Evolutionary conservation across 2,329 filamentous ascomycete genomes (phyloP).

Genomic region (Coniella vitis): DNA sequence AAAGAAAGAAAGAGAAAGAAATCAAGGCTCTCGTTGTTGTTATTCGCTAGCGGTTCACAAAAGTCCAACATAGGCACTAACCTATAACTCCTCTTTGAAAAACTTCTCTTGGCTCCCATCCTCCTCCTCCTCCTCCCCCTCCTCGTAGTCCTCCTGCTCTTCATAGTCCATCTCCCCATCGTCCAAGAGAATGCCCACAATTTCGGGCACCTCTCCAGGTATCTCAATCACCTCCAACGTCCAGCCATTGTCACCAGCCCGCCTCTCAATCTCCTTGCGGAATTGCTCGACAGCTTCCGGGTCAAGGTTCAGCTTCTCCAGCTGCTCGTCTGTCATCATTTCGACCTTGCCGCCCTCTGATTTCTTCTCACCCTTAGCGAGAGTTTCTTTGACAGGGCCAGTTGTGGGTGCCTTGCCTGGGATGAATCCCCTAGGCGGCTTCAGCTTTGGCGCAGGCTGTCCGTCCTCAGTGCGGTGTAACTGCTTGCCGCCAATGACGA

Average conservation of each 20-base stretch:
- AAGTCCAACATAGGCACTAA: too few relatives aligned
- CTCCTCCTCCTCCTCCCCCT: slow-evolving; percentile 10
- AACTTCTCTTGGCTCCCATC: slow-evolving; percentile 32
- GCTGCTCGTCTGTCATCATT: slow-evolving; percentile 56
- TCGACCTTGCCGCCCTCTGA: slow-evolving; percentile 56
- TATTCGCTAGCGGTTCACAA: neutral
- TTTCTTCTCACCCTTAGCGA: slow-evolving; percentile 39
- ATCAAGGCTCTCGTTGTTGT: neutral
- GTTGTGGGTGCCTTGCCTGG: slow-evolving; percentile 19
- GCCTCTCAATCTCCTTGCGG: slow-evolving; percentile 57
- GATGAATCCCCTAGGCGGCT: slow-evolving; percentile 36
- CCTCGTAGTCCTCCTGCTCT: slow-evolving; percentile 21
- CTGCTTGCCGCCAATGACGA: slow-evolving; percentile 45
- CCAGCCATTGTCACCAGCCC: slow-evolving; percentile 69
- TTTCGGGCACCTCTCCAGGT: slow-evolving; percentile 52
- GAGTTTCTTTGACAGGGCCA: slow-evolving; percentile 33
- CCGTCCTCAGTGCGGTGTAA: slow-evolving; percentile 42
- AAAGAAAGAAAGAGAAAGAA: neutral
- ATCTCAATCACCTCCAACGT: slow-evolving; percentile 72
- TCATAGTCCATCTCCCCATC: slow-evolving; percentile 38
- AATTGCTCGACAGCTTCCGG: slow-evolving; percentile 63
- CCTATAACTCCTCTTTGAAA: slow-evolving; percentile 47
- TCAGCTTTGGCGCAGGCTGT: slow-evolving; percentile 38
- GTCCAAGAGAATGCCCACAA: slow-evolving; percentile 62
- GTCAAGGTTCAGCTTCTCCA: slow-evolving; percentile 61